Evolutionary conservation across 2,329 filamentous ascomycete genomes (phyloP).

Genomic region (Dichotomopilus funicola): DNA sequence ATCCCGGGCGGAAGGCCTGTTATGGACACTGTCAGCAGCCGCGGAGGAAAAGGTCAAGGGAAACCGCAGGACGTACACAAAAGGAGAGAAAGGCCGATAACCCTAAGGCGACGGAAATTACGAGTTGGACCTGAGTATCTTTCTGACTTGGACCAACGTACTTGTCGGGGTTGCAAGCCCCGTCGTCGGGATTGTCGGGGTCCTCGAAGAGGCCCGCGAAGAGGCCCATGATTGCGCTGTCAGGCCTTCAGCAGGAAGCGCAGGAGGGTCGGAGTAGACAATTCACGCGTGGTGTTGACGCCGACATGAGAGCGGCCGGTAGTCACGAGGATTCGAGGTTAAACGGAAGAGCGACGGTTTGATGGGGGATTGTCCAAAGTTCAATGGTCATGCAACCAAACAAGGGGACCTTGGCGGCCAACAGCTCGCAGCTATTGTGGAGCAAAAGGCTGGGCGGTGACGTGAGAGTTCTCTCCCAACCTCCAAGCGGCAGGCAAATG

Average conservation of each 20-base stretch:
- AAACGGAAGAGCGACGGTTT: too few species aligned
- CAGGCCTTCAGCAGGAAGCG: conserved; percentile 5
- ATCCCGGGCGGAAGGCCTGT: conserved; percentile 79
- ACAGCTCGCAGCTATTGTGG: background rate
- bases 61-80: conserved; percentile 48
- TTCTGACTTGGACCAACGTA: conserved; percentile 34
- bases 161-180: conserved; percentile 22
- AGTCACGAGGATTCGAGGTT: background rate
- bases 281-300: conserved; percentile 2
- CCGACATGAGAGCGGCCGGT: background rate
- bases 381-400: background rate
- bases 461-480: background rate
- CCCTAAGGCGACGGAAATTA: conserved; percentile 65
- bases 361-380: background rate
- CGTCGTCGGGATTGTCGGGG: conserved; percentile 18
- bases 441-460: background rate
- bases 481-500: background rate
- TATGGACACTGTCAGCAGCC: background rate
- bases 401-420: background rate
- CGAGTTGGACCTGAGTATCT: conserved; percentile 58
- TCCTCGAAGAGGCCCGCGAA: conserved; percentile 21
- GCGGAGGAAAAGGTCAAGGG: background rate
- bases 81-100: conserved; percentile 67
- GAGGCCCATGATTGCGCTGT: conserved; percentile 1
- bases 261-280: background rate